Conservation (phyloP, 805 yeast species). For the Candida xyloterini region DNA sequence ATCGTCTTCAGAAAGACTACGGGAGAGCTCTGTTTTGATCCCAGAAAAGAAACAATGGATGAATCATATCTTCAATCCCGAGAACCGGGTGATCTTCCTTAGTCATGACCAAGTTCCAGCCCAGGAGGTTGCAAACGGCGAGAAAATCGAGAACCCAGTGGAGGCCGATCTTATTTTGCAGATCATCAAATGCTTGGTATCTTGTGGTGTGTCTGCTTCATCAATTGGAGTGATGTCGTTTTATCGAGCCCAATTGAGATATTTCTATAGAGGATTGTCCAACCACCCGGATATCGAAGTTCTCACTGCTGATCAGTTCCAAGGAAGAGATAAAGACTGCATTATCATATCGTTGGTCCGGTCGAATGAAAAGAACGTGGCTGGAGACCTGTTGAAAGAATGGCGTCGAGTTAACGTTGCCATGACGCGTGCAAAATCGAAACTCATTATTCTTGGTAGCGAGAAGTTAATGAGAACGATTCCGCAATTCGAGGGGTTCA, state of each 20-base stretch:
- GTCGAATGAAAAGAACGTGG: slow-evolving; percentile 59
- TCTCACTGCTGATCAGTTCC: slow-evolving; percentile 92
- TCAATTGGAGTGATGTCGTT: slow-evolving; percentile 86
- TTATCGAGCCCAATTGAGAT: slow-evolving; percentile 73
- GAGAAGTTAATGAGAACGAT: slow-evolving; percentile 53
- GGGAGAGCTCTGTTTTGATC: slow-evolving; percentile 6
- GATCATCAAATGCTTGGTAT: slow-evolving; percentile 54
- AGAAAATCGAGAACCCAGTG: slow-evolving; percentile 65
- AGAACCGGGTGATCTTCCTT: slow-evolving; percentile 67
- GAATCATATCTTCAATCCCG: slow-evolving; percentile 47
- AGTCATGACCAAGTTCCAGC: slow-evolving; percentile 73
- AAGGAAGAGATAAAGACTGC: slow-evolving; percentile 93
- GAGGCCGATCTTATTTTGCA: slow-evolving; percentile 69
- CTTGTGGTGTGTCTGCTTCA: slow-evolving; percentile 55
- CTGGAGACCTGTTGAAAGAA: slow-evolving; percentile 80
- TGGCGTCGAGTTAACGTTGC: slow-evolving; percentile 95
- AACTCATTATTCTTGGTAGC: slow-evolving; percentile 83
- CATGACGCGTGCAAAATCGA: slow-evolving; percentile 83
- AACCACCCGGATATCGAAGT: slow-evolving; percentile 56
- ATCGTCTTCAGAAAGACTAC: slow-evolving; percentile 38
- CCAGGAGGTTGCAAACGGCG: slow-evolving; percentile 53
- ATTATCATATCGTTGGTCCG: slow-evolving; percentile 86
- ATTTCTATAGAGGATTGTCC: slow-evolving; percentile 36
- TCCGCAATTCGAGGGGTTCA: slow-evolving; percentile 54
- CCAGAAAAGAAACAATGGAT: slow-evolving; percentile 47